phyloP scores from a whole-genome alignment of 345 rosid species.

The Syzygium oleosum region DNA sequence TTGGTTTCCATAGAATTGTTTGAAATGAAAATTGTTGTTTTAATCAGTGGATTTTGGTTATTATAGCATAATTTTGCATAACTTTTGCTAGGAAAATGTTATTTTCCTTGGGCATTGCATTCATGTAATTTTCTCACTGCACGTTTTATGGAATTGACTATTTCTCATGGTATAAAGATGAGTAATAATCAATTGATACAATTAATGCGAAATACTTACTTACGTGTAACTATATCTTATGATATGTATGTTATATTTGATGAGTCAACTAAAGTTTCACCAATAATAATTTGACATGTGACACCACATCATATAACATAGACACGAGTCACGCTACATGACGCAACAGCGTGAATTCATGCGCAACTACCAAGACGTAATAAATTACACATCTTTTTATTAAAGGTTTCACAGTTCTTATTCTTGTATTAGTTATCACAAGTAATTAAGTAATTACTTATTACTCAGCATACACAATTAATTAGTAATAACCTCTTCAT shows the following conservation, averaged over 20 bases:
- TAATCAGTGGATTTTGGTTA: neutral
- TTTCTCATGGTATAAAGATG: neutral
- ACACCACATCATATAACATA: accelerated
- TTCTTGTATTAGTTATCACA: neutral
- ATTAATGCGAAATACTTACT: neutral
- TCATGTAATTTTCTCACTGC: neutral
- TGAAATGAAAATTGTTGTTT: too few species aligned
- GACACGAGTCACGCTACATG: too few species aligned
- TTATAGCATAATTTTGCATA: neutral
- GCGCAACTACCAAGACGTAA: neutral
- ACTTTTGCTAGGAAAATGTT: neutral
- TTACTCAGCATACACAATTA: neutral
- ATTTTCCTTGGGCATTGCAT: neutral
- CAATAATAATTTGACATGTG: neutral
- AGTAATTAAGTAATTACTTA: neutral
- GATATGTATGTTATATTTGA: too few species aligned
- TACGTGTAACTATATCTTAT: too few species aligned
- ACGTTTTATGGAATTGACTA: neutral
- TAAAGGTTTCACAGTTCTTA: neutral
- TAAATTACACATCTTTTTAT: too few species aligned
- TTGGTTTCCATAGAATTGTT: too few species aligned
- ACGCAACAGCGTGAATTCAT: neutral
- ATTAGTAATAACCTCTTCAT: too few species aligned
- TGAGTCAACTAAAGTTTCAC: accelerated
- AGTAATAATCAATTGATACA: too few species aligned